Base-by-base conservation (phyloP, 371 early-diverging fungal genomes). In the Funneliformis caledonium region DNA sequence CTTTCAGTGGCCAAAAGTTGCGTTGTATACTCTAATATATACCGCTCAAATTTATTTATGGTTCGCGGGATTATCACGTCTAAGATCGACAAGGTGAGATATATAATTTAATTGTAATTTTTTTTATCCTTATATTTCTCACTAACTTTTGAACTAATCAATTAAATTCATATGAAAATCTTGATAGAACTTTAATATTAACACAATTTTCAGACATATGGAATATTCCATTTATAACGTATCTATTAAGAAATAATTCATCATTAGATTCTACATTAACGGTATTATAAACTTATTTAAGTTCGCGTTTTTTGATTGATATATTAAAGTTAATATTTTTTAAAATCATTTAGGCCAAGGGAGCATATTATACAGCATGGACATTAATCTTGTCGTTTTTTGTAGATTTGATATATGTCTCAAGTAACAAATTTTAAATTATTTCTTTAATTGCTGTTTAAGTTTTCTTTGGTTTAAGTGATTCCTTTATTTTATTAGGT, bases 131-230 rank as follows among this genome's bases (percentile, higher is more conserved):
- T 56, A 7, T 65, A 26, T 31, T 4, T 65, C 8, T 65, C 0
- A 4, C 3, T 4, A 14, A 26, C 11, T 22, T 65, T 8, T 65
- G 67, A 48, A 43, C 52, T 73, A 31, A 16, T 52, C 16, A 52
- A 52, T 12, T 52, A 16, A 48, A 22, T n/a, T 26, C n/a, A 72
- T 48, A 45, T 11, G 14, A 52, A 59, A 19, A 56, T 56, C 19
- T 56, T 56, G 7, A 16, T 52, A 73, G 74, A 50, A 73, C 59
- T 26, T n/a, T 73, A 31, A 73, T 73, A 22, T 33, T 73, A 50
- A 73, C 74, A 4, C 74, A 73, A 50, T 73, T 50, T 73, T 48
- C 74, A 11, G 74, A 73, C 3, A 73, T 73, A 56, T 73, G 74
- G 74, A 73, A 56, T 31, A 73, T 59, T 12, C 33, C 74, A 26